phyloP scores from a whole-genome alignment of 495 filamentous ascomycete genomes.

The Extremus antarcticus region DNA sequence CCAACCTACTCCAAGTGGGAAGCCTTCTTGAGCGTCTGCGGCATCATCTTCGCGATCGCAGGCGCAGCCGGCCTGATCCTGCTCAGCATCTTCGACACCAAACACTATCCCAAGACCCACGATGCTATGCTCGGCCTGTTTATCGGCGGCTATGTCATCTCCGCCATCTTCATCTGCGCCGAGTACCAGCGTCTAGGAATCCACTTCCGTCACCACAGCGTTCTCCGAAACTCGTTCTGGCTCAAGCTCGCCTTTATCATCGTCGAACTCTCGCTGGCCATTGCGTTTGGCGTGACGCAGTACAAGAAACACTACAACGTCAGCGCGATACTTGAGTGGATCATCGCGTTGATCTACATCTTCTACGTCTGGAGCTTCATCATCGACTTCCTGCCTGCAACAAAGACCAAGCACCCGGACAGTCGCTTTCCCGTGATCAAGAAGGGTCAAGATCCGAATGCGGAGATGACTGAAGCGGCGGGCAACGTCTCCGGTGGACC shows the following conservation, averaged over 20 bases:
- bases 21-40: slow-evolving; percentile 55
- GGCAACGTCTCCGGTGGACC: slow-evolving; percentile 11
- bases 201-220: slow-evolving; percentile 58
- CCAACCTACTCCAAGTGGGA: slow-evolving; percentile 57
- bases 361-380: slow-evolving; percentile 83
- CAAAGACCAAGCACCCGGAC: slow-evolving; percentile 46
- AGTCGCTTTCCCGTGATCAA: slow-evolving; percentile 16
- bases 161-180: slow-evolving; percentile 72
- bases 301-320: slow-evolving; percentile 29
- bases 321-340: slow-evolving; percentile 56
- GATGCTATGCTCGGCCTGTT: slow-evolving; percentile 72
- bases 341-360: slow-evolving; percentile 80
- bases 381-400: slow-evolving; percentile 75
- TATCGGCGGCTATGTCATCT: slow-evolving; percentile 69
- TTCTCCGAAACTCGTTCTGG: slow-evolving; percentile 68
- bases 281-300: slow-evolving; percentile 41
- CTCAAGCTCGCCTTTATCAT: slow-evolving; percentile 74
- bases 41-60: slow-evolving; percentile 61
- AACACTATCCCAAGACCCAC: slow-evolving; percentile 53
- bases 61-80: slow-evolving; percentile 73
- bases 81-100: slow-evolving; percentile 75
- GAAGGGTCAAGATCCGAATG: slow-evolving; percentile 14
- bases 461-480: slow-evolving; percentile 8
- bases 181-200: slow-evolving; percentile 79
- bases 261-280: slow-evolving; percentile 63